phyloP scores from a whole-genome alignment of 164 flowering plant genomes.

The Tinospora cordifolia region DNA sequence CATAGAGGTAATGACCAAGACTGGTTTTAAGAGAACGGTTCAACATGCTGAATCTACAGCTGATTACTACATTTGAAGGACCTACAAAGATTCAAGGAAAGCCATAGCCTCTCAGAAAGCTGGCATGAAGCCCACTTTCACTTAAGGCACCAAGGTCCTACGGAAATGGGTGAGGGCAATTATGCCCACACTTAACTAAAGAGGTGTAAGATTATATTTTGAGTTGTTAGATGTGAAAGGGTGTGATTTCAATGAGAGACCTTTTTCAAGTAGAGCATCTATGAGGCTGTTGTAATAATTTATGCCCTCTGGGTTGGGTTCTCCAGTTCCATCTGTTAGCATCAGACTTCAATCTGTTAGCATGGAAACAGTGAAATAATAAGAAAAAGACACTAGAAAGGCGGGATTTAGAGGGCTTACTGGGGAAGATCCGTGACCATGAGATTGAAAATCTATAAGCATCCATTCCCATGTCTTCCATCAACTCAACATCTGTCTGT shows the following conservation, averaged over 20 bases:
- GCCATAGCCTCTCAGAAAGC: too few species aligned
- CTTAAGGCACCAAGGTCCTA: too few species aligned
- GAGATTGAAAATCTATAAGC: slow-evolving; percentile 89
- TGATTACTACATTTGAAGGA: too few species aligned
- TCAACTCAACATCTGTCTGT: slow-evolving; percentile 71
- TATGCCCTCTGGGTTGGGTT: slow-evolving; percentile 62
- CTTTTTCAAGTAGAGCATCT: slow-evolving; percentile 68
- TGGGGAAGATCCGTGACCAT: slow-evolving; percentile 86
- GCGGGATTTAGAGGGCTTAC: slow-evolving; percentile 31
- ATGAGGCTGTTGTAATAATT: slow-evolving; percentile 71
- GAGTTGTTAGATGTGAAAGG: background rate
- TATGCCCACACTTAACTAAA: too few species aligned
- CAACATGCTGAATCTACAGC: too few species aligned
- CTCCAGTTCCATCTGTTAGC: slow-evolving; percentile 73
- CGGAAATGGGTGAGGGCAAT: too few species aligned
- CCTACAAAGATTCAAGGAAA: too few species aligned
- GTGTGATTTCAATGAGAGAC: slow-evolving; percentile 20
- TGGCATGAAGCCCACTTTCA: too few species aligned
- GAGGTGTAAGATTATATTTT: too few species aligned
- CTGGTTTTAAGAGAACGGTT: too few species aligned
- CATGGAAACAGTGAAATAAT: background rate
- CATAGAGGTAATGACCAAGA: too few species aligned
- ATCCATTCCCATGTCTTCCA: slow-evolving; percentile 84
- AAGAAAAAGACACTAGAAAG: background rate
- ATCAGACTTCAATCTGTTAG: background rate